These are phyloP conservation scores for Penicillium pulvis DNA, from an alignment of 495 filamentous ascomycete species.

Conservation along the genomic window DNA sequence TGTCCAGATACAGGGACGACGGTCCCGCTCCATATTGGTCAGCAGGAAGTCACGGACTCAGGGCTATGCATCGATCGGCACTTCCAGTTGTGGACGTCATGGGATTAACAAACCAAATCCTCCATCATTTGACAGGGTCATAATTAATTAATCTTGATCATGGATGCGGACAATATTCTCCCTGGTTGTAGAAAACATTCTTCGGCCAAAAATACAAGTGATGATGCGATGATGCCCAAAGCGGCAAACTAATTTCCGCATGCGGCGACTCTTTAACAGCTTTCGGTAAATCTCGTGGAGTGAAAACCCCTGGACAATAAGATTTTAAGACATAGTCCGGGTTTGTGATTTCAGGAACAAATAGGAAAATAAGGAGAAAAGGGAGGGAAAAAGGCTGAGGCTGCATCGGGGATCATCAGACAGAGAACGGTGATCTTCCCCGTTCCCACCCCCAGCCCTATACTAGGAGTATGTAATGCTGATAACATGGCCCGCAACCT, in stretches of 20 bases:
- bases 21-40: no score
- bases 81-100: background rate
- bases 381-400: background rate
- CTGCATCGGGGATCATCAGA: slow-evolving; percentile 31
- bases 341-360: slow-evolving; percentile 1
- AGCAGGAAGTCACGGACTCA: no score
- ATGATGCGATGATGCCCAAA: slow-evolving; percentile 33
- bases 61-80: background rate
- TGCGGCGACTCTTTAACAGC: slow-evolving; percentile 28
- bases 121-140: slow-evolving; percentile 33
- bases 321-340: background rate
- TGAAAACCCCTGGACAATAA: slow-evolving; percentile 7
- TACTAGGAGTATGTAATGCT: slow-evolving; percentile 34
- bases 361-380: slow-evolving; percentile 1
- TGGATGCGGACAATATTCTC: background rate
- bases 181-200: slow-evolving; percentile 6
- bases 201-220: slow-evolving; percentile 18
- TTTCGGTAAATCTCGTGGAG: slow-evolving; percentile 20
- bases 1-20: no score
- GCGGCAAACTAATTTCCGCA: slow-evolving; percentile 32
- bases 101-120: background rate
- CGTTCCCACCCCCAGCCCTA: slow-evolving; percentile 9
- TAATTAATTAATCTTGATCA: background rate
- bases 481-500: slow-evolving; percentile 30
- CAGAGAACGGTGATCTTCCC: slow-evolving; percentile 23